Evolutionary conservation across 169 alveolate species (phyloP).

Genomic region (Plasmodium fragile): DNA sequence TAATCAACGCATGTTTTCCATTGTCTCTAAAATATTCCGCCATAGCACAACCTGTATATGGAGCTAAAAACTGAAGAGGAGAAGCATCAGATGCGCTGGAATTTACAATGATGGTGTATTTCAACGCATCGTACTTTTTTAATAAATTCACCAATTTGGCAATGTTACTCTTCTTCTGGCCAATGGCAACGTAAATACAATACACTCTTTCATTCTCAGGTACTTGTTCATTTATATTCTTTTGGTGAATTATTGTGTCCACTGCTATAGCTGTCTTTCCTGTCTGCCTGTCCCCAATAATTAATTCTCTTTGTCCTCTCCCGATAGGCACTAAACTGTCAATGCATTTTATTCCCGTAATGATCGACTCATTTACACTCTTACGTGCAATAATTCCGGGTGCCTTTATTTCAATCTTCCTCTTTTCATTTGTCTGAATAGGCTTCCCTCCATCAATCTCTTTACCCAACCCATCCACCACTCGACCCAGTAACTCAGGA

Average conservation of each 20-base stretch:
- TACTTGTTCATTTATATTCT: slow-evolving; percentile 83
- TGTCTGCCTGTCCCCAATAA: slow-evolving; percentile 99
- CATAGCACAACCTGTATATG: slow-evolving; percentile 98
- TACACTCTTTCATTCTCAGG: slow-evolving; percentile 92
- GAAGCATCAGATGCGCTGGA: slow-evolving; percentile 99
- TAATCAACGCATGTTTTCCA: slow-evolving; percentile 96
- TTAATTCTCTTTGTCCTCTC: slow-evolving; percentile 98
- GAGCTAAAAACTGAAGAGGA: slow-evolving; percentile 98
- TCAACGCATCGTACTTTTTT: slow-evolving; percentile 92
- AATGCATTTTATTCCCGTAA: slow-evolving; percentile 96
- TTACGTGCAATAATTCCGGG: slow-evolving; percentile 98
- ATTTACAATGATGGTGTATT: slow-evolving; percentile 96
- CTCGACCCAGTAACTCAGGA: slow-evolving; percentile 97
- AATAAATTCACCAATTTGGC: slow-evolving; percentile 93
- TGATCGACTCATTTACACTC: slow-evolving; percentile 98
- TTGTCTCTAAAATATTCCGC: slow-evolving; percentile 98
- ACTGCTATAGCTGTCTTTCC: slow-evolving; percentile 98
- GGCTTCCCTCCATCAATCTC: slow-evolving; percentile 97
- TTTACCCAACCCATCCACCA: slow-evolving; percentile 97
- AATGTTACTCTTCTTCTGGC: slow-evolving; percentile 97
- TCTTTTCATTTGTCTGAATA: slow-evolving; percentile 89
- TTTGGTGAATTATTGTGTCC: slow-evolving; percentile 97
- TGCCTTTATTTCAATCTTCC: slow-evolving; percentile 97
- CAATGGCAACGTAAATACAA: slow-evolving; percentile 99
- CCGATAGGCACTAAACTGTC: slow-evolving; percentile 99